phyloP scores from a whole-genome alignment of 202 grass and related monocot genomes.

The Eragrostis tef region DNA sequence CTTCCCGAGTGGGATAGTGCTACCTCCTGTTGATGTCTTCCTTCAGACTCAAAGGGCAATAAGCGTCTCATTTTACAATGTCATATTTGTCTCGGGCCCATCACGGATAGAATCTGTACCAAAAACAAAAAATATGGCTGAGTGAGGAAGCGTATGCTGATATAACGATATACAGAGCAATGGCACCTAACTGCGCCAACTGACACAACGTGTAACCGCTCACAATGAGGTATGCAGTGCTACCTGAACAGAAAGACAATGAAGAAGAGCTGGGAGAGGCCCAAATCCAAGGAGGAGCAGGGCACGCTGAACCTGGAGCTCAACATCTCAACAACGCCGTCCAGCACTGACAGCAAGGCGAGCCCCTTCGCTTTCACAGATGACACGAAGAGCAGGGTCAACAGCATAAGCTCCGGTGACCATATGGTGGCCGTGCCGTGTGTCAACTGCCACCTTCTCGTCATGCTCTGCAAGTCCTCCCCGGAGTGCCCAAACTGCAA shows the following conservation, averaged over 20 bases:
- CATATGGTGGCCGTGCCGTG: slow-evolving; percentile 80
- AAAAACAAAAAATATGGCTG: slow-evolving; percentile 15
- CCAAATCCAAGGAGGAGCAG: slow-evolving; percentile 53
- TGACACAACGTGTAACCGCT: background rate
- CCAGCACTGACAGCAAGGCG: slow-evolving; percentile 21
- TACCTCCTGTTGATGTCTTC: background rate
- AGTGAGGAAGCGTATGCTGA: slow-evolving; percentile 2
- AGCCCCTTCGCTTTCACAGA: slow-evolving; percentile 1
- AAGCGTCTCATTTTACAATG: background rate
- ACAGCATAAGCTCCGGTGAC: slow-evolving; percentile 33
- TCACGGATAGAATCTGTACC: background rate
- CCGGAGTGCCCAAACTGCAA: slow-evolving; percentile 82
- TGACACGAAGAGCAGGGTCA: slow-evolving; percentile 32
- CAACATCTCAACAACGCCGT: slow-evolving; percentile 61
- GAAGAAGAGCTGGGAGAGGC: slow-evolving; percentile 76
- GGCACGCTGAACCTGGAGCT: slow-evolving; percentile 65
- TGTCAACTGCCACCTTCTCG: slow-evolving; percentile 75
- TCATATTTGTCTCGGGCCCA: background rate
- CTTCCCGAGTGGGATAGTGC: background rate
- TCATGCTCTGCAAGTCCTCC: slow-evolving; percentile 75
- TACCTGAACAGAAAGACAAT: slow-evolving; percentile 85
- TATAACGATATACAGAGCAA: background rate
- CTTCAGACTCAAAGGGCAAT: background rate
- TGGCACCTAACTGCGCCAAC: background rate
- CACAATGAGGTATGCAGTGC: slow-evolving; percentile 41